Evolutionary conservation across 768 basidiomycete genomes (phyloP).

Genomic region (Cyclocybe aegerita): DNA sequence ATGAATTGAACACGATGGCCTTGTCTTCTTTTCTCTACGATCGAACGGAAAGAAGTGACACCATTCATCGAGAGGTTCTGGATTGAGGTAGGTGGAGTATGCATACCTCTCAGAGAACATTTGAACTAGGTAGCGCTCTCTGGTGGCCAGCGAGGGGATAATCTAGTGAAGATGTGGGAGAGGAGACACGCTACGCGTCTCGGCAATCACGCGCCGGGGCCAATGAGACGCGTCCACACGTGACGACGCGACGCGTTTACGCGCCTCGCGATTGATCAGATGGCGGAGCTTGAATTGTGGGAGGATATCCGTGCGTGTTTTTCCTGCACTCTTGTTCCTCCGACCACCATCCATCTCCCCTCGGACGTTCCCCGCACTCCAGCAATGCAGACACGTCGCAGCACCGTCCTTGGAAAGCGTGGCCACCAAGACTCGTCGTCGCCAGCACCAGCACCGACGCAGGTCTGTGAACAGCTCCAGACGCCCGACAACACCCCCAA

Average conservation of each 20-base stretch:
- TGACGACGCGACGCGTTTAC: conserved; percentile 35
- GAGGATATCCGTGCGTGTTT: conserved; percentile 18
- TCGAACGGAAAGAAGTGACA: too few relatives aligned
- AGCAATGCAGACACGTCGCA: conserved; percentile 45
- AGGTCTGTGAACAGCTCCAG: conserved; percentile 41
- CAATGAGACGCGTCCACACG: conserved; percentile 28
- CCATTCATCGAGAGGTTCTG: too few relatives aligned
- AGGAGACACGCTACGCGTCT: conserved; percentile 4
- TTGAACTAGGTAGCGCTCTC: too few relatives aligned
- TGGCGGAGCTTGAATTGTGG: conserved; percentile 36
- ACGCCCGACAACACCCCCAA: conserved; percentile 67
- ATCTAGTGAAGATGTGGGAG: neutral
- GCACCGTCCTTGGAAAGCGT: conserved; percentile 54
- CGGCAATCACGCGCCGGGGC: conserved; percentile 5
- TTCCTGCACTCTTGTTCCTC: conserved; percentile 18
- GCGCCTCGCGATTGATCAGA: conserved; percentile 29
- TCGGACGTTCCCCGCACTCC: conserved; percentile 10
- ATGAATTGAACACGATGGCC: too few relatives aligned
- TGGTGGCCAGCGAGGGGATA: too few relatives aligned
- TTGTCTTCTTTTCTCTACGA: too few relatives aligned
- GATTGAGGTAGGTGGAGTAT: too few relatives aligned
- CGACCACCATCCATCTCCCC: conserved; percentile 20
- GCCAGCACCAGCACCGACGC: conserved; percentile 17
- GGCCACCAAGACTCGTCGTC: conserved; percentile 34
- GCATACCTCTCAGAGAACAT: too few relatives aligned